These are phyloP conservation scores for Populus tremula DNA, from an alignment of 345 rosid genomes.

Conservation along the genomic window DNA sequence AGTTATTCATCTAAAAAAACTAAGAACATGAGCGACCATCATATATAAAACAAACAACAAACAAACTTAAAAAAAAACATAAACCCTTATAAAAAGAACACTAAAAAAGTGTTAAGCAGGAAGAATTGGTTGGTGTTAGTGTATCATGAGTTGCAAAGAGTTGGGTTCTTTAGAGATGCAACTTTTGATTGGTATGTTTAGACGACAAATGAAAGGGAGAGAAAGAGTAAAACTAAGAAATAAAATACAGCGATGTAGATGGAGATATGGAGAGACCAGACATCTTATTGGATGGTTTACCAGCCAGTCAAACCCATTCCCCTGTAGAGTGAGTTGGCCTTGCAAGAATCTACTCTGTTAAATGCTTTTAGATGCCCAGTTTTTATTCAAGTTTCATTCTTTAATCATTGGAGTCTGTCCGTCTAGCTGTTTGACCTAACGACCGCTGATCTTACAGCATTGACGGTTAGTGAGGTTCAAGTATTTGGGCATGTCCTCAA, in stretches of 20 bases:
- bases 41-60: background rate
- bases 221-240: background rate
- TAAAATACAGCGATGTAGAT: background rate
- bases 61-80: background rate
- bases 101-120: background rate
- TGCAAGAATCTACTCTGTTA: conserved; percentile 25
- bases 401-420: background rate
- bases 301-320: conserved; percentile 43
- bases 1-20: too few relatives aligned
- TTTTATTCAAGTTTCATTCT: background rate
- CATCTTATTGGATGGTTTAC: conserved; percentile 4
- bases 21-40: too few relatives aligned
- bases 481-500: background rate
- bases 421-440: background rate
- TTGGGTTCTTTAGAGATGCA: conserved; percentile 1
- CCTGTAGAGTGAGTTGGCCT: background rate
- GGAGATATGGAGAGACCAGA: too few relatives aligned
- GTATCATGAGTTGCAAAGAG: background rate
- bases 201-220: background rate
- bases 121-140: background rate
- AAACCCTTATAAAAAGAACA: background rate
- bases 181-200: background rate
- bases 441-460: background rate
- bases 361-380: conserved; percentile 27
- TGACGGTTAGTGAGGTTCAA: background rate